Conservation (phyloP, 73 alveolate genomes). For the Blepharisma japonicum region DNA sequence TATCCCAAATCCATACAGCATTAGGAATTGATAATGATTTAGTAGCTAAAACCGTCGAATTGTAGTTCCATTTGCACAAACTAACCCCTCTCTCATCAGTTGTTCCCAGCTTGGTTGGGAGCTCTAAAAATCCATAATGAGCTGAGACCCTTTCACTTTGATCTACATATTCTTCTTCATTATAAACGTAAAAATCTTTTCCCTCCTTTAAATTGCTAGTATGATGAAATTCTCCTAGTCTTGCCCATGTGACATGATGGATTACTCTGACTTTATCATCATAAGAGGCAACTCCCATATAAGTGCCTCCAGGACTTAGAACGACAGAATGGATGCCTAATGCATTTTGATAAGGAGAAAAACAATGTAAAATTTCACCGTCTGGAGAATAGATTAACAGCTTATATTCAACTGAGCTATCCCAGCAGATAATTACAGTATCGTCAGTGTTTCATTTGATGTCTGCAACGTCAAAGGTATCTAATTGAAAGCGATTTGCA, state of each 20-base stretch:
- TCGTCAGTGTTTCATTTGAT: constrained; percentile 83
- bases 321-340: constrained; percentile 65
- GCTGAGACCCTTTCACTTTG: constrained; percentile 59
- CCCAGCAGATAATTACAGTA: constrained; percentile 70
- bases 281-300: constrained; percentile 65
- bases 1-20: constrained; percentile 81
- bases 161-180: constrained; percentile 60
- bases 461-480: constrained; percentile 77
- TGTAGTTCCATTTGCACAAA: constrained; percentile 67
- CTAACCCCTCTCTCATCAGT: constrained; percentile 74
- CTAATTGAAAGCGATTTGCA: constrained; percentile 77
- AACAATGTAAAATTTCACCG: constrained; percentile 63
- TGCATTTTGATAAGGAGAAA: constrained; percentile 71
- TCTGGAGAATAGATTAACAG: constrained; percentile 77
- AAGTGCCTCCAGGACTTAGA: constrained; percentile 67
- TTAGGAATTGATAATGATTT: constrained; percentile 54
- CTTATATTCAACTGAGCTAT: constrained; percentile 44
- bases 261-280: constrained; percentile 53
- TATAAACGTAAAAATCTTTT: constrained; percentile 43
- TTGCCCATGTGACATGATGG: not conserved
- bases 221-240: not conserved
- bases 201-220: not conserved
- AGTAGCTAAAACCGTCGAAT: constrained; percentile 72
- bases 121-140: constrained; percentile 46
- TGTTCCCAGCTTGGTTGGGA: constrained; percentile 56